Percentiles rank a stretch among this genome's conserved stretches.
Evolutionary conservation across 768 basidiomycete species (phyloP).

Genomic region (Phaeotremella fagi): DNA sequence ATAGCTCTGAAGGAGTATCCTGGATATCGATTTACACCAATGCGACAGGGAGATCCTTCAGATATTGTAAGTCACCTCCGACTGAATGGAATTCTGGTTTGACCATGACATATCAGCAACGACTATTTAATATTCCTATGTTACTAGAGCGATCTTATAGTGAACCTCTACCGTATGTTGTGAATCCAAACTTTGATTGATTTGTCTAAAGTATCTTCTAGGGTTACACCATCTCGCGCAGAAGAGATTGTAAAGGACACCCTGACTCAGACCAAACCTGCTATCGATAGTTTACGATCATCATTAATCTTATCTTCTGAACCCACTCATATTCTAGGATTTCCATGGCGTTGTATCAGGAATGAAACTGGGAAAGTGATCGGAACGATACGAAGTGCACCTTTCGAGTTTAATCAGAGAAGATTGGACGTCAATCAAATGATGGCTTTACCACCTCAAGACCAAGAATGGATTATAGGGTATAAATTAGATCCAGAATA

Average conservation of each 20-base stretch:
- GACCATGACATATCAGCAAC: not conserved
- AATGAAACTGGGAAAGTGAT: not conserved
- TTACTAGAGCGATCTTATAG: slow-evolving; percentile 1
- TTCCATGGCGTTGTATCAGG: not conserved
- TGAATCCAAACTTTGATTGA: too few relatives aligned
- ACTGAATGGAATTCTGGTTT: not conserved
- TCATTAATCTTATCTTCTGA: not conserved
- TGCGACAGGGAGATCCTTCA: slow-evolving; percentile 1
- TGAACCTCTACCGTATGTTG: not conserved
- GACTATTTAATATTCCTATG: slow-evolving; percentile 6
- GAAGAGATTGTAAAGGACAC: not conserved
- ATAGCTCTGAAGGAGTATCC: slow-evolving; percentile 4
- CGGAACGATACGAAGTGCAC: not conserved
- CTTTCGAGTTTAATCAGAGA: not conserved
- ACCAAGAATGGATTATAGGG: slow-evolving; percentile 12
- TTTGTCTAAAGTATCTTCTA: not conserved
- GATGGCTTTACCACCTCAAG: not conserved
- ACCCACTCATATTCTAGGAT: not conserved
- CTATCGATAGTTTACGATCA: not conserved
- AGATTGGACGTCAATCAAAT: not conserved
- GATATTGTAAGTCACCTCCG: slow-evolving; percentile 1
- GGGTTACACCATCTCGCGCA: not conserved
- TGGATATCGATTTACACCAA: slow-evolving; percentile 3
- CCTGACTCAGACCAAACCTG: too few relatives aligned
- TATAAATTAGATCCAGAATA: slow-evolving; percentile 7